Evolutionary conservation across 2,329 filamentous ascomycete species (phyloP), one percentile per base, ranked within the genome.

Genomic region (Cucurbitaria berberidis): DNA sequence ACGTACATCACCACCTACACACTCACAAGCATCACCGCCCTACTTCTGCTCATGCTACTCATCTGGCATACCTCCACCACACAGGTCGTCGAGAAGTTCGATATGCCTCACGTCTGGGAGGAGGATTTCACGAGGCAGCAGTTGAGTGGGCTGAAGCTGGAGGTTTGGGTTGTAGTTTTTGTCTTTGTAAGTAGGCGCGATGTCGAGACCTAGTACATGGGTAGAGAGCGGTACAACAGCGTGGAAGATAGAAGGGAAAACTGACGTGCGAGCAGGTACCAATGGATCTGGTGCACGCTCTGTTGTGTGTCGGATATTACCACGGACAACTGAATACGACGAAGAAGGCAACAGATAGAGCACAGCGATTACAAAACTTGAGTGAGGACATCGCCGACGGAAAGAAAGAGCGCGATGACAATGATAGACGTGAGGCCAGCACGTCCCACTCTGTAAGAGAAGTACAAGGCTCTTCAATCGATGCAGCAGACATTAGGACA

Each of bases 31-130:
- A 55, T 66, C 36, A 16, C 51, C n/a, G 39, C 59, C 1, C 48
- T 63, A 15, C 56, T 61, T n/a, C 51, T 57, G 15, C 47, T 59
- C 2, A 59, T 62, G 26, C 54, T 62, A 29, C 59, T 68, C 11
- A 51, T 62, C 29, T 68, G 62, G 65, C 63, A 66, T 39, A 55
- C 60, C 36, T 59, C 55, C 5, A 61, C 54, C 34, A 45, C 51
- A 10, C 40, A 59, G 9, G 35, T 66, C 1, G 43, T 59, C 26
- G 54, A 63, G 21, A 41, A 58, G 18, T 62, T 64, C 40, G 24
- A 43, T 8, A 64, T 67, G 61, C 64, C 62, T 1, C 8, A n/a
- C 3, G 47, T 53, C n/a, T 63, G 61, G 59, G 43, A 41, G 1
- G 15, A 39, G 7, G 29, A 19, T 0, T 64, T 64, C 29, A n/a